Evolutionary conservation across 2,329 filamentous ascomycete species (phyloP).

Genomic region (Sphaerostilbella broomeana): DNA sequence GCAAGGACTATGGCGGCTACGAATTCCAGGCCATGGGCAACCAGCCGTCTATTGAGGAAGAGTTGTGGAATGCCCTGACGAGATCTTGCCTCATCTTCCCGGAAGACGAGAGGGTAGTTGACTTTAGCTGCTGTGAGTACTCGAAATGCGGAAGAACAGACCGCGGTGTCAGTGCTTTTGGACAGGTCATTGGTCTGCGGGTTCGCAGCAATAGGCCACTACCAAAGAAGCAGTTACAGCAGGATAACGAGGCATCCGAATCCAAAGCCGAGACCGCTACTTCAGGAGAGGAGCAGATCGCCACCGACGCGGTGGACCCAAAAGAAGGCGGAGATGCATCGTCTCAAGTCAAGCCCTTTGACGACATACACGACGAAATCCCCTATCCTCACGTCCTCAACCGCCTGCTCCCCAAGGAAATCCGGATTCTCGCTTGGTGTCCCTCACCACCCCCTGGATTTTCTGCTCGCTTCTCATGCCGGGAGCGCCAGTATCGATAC

Average conservation of each 20-base stretch:
- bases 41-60: constrained; percentile 81
- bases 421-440: constrained; percentile 89
- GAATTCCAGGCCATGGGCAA: constrained; percentile 73
- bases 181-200: constrained; percentile 80
- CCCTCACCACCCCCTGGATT: constrained; percentile 73
- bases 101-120: constrained; percentile 53
- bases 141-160: constrained; percentile 94
- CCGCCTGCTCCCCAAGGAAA: constrained; percentile 79
- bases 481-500: constrained; percentile 87
- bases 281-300: constrained; percentile 8
- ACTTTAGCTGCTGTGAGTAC: constrained; percentile 82
- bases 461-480: constrained; percentile 86
- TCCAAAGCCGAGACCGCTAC: constrained; percentile 13
- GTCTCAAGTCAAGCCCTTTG: constrained; percentile 33
- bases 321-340: constrained; percentile 17
- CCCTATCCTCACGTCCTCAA: constrained; percentile 81
- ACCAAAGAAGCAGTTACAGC: constrained; percentile 24
- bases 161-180: constrained; percentile 89
- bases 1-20: constrained; percentile 85
- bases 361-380: constrained; percentile 73
- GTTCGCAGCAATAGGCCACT: constrained; percentile 73
- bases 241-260: no score
- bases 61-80: constrained; percentile 83
- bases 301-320: constrained; percentile 13
- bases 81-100: constrained; percentile 79